Evolutionary conservation across 1,284 basidiomycete genomes (phyloP), one percentile per base, ranked within the genome.

Genomic region (Cutaneotrichosporon cyanovorans): DNA sequence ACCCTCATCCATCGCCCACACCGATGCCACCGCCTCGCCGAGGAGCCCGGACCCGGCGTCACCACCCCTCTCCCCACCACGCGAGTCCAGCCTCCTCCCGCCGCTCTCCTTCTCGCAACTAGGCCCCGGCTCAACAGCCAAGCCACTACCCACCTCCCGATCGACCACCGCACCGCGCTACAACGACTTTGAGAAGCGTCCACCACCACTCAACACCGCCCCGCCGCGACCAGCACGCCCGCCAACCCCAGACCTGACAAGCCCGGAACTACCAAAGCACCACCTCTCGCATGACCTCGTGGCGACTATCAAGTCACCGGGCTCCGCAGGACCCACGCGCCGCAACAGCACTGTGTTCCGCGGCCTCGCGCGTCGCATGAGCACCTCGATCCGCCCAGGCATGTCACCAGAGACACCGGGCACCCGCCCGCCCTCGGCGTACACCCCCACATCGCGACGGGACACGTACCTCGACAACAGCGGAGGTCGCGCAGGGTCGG

Each of bases 161-260:
- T 18, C 25, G 18, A 15, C 20, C n/a, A n/a, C n/a, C n/a, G n/a
- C n/a, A n/a, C n/a, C n/a, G n/a, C n/a, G n/a, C n/a, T n/a, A n/a
- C n/a, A n/a, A n/a, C n/a, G n/a, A n/a, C n/a, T n/a, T n/a, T n/a
- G n/a, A n/a, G n/a, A n/a, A n/a, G 9, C 37, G 37, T 5, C 43
- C 43, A 7, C 20, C 9, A 15, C 30, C 30, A 8, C 8, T 31
- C 7, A 15, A 14, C 6, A 18, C n/a, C 6, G 34, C 42, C 2
- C 42, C 42, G 7, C 47, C 42, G 19, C 52, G 52, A 1, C 52
- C 52, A 0, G 36, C 39, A n/a, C 52, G 48, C 6, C 52, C 52
- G 9, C 52, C 52, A 16, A 54, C 52, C 2, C 52, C 52, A 1
- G 52, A 54, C 46, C 43, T 54, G 14, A 25, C 45, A 18, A 46